phyloP scores from a whole-genome alignment of 2,329 filamentous ascomycete genomes.

The Clonostachys rosea region DNA sequence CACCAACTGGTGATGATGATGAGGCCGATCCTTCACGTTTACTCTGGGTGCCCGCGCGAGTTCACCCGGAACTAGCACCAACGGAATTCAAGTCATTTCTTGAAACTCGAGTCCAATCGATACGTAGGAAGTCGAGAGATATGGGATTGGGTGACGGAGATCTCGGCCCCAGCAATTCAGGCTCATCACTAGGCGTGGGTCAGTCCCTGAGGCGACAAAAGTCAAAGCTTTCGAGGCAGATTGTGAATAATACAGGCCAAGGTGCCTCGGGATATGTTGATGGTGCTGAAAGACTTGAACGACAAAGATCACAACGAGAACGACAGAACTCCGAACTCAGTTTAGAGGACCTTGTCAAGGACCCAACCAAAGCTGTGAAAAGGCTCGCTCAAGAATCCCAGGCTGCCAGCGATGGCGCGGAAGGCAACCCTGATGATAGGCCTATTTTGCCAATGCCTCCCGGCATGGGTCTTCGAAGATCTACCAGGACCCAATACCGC shows the following conservation, averaged over 20 bases:
- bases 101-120: constrained; percentile 86
- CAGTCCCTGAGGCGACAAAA: constrained; percentile 78
- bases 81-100: constrained; percentile 96
- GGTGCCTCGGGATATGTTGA: constrained; percentile 68
- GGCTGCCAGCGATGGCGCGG: constrained; percentile 32
- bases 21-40: constrained; percentile 85
- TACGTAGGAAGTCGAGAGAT: constrained; percentile 77
- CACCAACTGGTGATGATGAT: constrained; percentile 69
- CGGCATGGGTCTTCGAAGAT: constrained; percentile 78
- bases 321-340: constrained; percentile 57
- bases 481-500: constrained; percentile 87
- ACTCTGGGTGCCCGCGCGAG: constrained; percentile 91
- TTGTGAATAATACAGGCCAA: constrained; percentile 64
- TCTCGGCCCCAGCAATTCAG: constrained; percentile 46
- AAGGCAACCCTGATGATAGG: constrained; percentile 61
- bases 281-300: constrained; percentile 74
- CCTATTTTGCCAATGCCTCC: constrained; percentile 79
- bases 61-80: constrained; percentile 92
- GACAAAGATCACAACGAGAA: constrained; percentile 60
- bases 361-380: constrained; percentile 68
- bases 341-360: constrained; percentile 77
- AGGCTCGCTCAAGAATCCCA: constrained; percentile 58
- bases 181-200: constrained; percentile 23
- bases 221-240: constrained; percentile 91
- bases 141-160: constrained; percentile 38